These are phyloP conservation scores for Eucalyptus fibrosa DNA, from an alignment of 345 rosid genomes.

Conservation along the genomic window DNA sequence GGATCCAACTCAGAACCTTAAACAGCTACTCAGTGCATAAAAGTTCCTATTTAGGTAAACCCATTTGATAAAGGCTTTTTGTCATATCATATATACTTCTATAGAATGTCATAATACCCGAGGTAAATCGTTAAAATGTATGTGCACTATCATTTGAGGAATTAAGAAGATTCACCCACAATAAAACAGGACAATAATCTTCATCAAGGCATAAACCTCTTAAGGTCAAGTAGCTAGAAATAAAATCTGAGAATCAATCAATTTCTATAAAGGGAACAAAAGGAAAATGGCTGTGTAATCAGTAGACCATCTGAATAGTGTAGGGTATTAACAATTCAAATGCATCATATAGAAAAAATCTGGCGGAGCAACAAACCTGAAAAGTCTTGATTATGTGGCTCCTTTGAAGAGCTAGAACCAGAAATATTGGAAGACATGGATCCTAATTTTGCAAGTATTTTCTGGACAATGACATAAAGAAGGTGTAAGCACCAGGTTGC, in stretches of 20 bases:
- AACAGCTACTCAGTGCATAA: background rate
- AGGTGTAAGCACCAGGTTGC: background rate
- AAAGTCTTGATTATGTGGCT: slow-evolving; percentile 18
- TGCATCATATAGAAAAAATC: background rate
- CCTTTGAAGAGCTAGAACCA: slow-evolving; percentile 32
- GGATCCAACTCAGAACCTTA: background rate
- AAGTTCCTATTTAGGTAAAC: background rate
- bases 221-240: background rate
- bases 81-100: background rate
- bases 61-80: background rate
- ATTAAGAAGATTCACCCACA: background rate
- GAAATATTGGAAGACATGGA: slow-evolving; percentile 23
- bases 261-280: background rate
- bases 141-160: background rate
- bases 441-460: slow-evolving; percentile 5
- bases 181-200: background rate
- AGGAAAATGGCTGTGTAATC: background rate
- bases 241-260: background rate
- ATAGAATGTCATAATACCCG: background rate
- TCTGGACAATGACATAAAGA: slow-evolving; percentile 12
- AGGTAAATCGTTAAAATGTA: background rate
- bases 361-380: slow-evolving; percentile 36
- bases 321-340: background rate
- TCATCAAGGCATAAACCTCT: background rate
- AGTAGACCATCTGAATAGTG: background rate